These are phyloP conservation scores for Cornus kousa DNA, from an alignment of 148 eudicot genomes.

Conservation along the genomic window DNA sequence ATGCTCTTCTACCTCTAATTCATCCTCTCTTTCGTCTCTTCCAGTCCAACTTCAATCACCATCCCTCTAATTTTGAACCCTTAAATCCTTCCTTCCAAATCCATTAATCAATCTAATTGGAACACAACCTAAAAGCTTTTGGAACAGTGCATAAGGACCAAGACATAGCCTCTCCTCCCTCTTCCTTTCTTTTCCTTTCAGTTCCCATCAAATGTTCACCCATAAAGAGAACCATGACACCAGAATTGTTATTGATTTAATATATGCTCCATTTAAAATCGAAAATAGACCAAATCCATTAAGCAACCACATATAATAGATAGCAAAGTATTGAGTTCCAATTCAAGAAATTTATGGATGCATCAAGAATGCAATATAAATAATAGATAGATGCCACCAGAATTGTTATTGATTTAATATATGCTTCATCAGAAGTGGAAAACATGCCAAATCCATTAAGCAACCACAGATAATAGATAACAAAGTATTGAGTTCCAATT, in stretches of 20 bases:
- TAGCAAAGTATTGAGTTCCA: not conserved
- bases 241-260: not conserved
- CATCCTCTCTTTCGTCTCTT: not conserved
- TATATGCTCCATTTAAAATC: not conserved
- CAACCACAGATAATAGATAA: not conserved
- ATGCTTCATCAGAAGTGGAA: not conserved
- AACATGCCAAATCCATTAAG: not conserved
- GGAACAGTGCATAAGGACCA: not conserved
- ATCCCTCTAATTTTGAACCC: not conserved
- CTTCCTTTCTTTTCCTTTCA: no score
- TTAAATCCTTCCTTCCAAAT: not conserved
- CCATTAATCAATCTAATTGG: not conserved
- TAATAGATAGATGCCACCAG: not conserved
- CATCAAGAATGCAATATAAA: conserved; percentile 6
- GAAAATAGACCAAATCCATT: not conserved
- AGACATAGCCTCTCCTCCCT: not conserved
- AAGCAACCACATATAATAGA: not conserved
- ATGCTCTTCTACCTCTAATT: not conserved
- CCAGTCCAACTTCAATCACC: no score
- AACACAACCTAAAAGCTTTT: not conserved
- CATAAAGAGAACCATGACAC: not conserved
- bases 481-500: not conserved
- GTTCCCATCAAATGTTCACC: no score
- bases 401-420: not conserved
- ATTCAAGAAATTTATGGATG: not conserved